Conservation (phyloP, 441 rosid genomes). For the Pelargonium myrrhifolium region DNA sequence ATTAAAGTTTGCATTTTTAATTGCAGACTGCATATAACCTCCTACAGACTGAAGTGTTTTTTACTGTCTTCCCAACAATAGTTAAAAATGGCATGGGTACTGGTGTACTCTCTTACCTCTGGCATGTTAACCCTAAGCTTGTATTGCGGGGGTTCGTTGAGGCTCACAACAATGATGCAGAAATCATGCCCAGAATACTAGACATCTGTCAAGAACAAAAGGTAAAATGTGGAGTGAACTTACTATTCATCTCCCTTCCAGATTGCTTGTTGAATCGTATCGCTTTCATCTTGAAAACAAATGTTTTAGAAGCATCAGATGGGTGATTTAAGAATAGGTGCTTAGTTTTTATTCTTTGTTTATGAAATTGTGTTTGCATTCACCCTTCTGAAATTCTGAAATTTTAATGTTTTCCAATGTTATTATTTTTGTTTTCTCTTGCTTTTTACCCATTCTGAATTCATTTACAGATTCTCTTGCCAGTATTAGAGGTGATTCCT, state of each 20-base stretch:
- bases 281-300: background rate
- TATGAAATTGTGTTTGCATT: background rate
- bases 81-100: constrained; percentile 37
- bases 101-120: constrained; percentile 61
- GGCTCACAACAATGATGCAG: constrained; percentile 47
- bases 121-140: constrained; percentile 71
- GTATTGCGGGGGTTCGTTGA: constrained; percentile 70
- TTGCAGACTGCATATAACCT: constrained; percentile 86
- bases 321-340: background rate
- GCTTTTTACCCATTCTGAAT: constrained; percentile 7
- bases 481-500: constrained; percentile 73
- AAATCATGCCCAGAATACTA: constrained; percentile 48
- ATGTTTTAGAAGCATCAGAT: background rate
- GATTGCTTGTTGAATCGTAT: background rate
- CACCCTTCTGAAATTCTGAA: background rate
- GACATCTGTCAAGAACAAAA: constrained; percentile 77
- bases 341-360: background rate
- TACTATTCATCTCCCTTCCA: background rate
- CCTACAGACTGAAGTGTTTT: constrained; percentile 67
- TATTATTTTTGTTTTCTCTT: constrained; percentile 4
- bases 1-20: constrained; percentile 16
- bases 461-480: constrained; percentile 53
- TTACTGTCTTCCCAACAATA: constrained; percentile 59
- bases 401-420: background rate
- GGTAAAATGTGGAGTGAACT: constrained; percentile 35